These are phyloP conservation scores for Sporothrix phasma DNA, from an alignment of 2,329 filamentous ascomycete species.

Conservation along the genomic window DNA sequence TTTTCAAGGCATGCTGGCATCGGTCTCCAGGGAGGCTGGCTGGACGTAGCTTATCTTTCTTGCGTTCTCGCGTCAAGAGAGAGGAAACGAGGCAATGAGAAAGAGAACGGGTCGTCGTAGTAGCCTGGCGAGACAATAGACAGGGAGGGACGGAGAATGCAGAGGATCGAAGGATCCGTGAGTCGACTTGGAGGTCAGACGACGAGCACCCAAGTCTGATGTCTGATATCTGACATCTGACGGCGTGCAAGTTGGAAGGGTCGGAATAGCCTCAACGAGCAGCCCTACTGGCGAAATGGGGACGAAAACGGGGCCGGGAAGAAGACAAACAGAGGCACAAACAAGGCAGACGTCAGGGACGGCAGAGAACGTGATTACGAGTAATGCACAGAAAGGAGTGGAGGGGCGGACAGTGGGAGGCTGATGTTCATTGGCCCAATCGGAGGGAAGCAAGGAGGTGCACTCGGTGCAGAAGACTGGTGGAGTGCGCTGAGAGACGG, in stretches of 20 bases:
- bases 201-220: neutral
- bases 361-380: neutral
- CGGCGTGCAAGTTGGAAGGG: neutral
- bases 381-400: neutral
- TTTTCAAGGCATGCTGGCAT: neutral
- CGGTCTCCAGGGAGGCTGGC: neutral
- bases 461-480: neutral
- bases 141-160: constrained; percentile 4
- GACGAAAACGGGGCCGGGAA: neutral
- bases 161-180: too few relatives aligned
- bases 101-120: neutral
- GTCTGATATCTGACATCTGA: neutral
- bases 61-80: neutral
- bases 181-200: too few relatives aligned
- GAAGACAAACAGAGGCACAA: neutral
- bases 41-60: neutral
- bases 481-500: too few relatives aligned
- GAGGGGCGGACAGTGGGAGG: constrained; percentile 8
- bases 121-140: neutral
- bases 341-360: neutral
- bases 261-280: neutral
- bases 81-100: neutral
- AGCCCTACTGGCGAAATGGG: neutral
- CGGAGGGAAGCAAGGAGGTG: constrained; percentile 11
- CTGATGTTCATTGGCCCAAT: neutral